Percentiles rank a stretch among this genome's conserved stretches.
phyloP scores from a whole-genome alignment of 352 stramenopile species.

The Pythium brassicae region DNA sequence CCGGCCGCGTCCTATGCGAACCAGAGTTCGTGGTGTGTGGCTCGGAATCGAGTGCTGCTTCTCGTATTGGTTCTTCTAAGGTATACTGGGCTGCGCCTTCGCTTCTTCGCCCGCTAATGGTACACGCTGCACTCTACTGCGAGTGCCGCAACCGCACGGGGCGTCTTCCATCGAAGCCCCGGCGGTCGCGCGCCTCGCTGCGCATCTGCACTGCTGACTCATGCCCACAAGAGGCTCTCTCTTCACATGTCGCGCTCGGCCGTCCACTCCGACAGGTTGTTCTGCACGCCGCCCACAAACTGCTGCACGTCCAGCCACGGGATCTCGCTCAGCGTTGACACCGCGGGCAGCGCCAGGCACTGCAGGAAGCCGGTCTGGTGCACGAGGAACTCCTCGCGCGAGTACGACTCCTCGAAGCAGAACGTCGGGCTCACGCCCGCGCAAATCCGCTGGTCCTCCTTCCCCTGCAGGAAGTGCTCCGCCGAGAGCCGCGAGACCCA shows the following conservation, averaged over 20 bases:
- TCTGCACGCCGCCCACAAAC: conserved; percentile 51
- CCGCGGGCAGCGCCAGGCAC: conserved; percentile 49
- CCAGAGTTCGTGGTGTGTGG: too few species aligned
- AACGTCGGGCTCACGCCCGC: conserved; percentile 37
- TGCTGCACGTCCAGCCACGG: conserved; percentile 51
- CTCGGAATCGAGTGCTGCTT: too few species aligned
- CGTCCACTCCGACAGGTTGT: conserved; percentile 52
- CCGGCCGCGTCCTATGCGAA: too few species aligned
- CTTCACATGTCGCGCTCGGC: conserved; percentile 9
- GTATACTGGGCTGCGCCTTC: conserved; percentile 1
- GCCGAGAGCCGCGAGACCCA: conserved; percentile 72
- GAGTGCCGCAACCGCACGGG: too few species aligned
- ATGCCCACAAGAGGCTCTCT: too few species aligned
- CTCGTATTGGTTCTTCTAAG: too few species aligned
- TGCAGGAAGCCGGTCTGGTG: conserved; percentile 61
- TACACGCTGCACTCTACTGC: conserved; percentile 7
- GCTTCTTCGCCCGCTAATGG: conserved; percentile 5
- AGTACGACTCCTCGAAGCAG: conserved; percentile 54
- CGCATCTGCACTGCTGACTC: too few species aligned
- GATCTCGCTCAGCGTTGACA: conserved; percentile 53
- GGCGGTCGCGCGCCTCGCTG: too few species aligned
- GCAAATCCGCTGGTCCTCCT: conserved; percentile 46
- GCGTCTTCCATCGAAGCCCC: too few species aligned
- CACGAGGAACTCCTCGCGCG: conserved; percentile 37
- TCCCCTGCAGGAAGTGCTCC: conserved; percentile 67